Evolutionary conservation across 2,329 filamentous ascomycete genomes (phyloP), one percentile per base, ranked within the genome.

Genomic region (Alternaria viburni): DNA sequence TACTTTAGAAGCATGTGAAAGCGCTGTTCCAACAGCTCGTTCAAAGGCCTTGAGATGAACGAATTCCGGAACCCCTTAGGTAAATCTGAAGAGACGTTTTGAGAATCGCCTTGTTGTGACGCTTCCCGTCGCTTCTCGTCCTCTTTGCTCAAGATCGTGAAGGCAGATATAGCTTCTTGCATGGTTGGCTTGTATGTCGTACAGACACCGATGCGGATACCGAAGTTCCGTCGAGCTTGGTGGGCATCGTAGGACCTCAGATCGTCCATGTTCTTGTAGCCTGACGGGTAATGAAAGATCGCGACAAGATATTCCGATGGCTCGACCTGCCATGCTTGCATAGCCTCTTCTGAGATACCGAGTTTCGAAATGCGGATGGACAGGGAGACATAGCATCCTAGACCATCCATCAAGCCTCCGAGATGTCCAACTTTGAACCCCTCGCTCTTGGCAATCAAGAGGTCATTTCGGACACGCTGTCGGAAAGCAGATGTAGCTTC

Each of bases 251-350:
- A 77, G 0, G 77, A 73, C 13, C 87, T 74, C 10, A 91, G 76
- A 0, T 86, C 75, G 15, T 90, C 85, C 52, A 91, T 81, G 4
- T 82, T 81, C 30, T 83, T 84, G 77, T 96, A 97, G 0, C 82
- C 84, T n/a, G 79, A 77, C 0, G 84, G 80, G 67, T 91, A 91
- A 36, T 86, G 86, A 46, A 96, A 85, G 21, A 97, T 82, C 5
- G 96, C 83, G 5, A 95, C 86, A 43, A 97, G 78, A 72, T 95
- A 94, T 32, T 93, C 90, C 0, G 83, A 79, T 0, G 84, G 80
- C 13, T 86, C 80, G 11, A 97, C 77, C 63, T 90, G 86, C 93
- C 93, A 97, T 2, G 93, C 91, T 72, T 90, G 85, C 78, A 93
- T 86, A 0, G 89, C 89, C 72, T 94, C 91, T 41, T 90, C 85